Evolutionary conservation across 257 asterid species (phyloP), one percentile per base, ranked within the genome.

Genomic region (Rhazya stricta): DNA sequence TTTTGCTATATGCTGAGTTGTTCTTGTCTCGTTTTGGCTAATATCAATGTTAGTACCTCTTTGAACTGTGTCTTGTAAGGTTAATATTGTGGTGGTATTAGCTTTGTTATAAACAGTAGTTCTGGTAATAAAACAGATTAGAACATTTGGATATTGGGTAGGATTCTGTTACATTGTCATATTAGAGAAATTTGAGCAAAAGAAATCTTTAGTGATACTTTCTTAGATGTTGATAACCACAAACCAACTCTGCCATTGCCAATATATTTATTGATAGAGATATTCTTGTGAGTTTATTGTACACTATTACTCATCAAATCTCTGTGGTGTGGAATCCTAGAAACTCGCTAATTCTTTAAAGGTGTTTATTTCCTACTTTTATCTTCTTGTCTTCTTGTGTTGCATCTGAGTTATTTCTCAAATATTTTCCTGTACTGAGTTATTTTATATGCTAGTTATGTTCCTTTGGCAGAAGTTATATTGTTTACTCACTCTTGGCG

Each of bases 261-360:
- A 29, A 15, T 29, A 9, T 37, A 63, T 63, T 18, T 63, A 61
- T n/a, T 56, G 62, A 56, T n/a, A 56, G 62, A n/a, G 34, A 32
- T 56, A 34, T 62, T 4, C 3, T 62, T 39, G n/a, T 5, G 25
- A 4, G 43, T 62, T 15, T 29, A 60, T 60, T 29, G 67, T 21
- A 29, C 13, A 15, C 39, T 29, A 12, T 16, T 46, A 45, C 1
- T 43, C 25, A 30, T 30, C 9, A 19, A 36, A 45, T 34, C 42
- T 69, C 61, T 72, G 19, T 25, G 27, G 2, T 72, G 76, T 72
- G 1, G 29, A 72, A 60, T 37, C 36, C 37, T 37, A 72, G 51
- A 16, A n/a, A 4, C 37, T 16, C 53, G 16, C 32, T 29, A 34
- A 43, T 29, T 51, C 34, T 39, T 39, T 15, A 36, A 13, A 16